phyloP scores from a whole-genome alignment of 257 asterid species.

The Jasminum sambac region DNA sequence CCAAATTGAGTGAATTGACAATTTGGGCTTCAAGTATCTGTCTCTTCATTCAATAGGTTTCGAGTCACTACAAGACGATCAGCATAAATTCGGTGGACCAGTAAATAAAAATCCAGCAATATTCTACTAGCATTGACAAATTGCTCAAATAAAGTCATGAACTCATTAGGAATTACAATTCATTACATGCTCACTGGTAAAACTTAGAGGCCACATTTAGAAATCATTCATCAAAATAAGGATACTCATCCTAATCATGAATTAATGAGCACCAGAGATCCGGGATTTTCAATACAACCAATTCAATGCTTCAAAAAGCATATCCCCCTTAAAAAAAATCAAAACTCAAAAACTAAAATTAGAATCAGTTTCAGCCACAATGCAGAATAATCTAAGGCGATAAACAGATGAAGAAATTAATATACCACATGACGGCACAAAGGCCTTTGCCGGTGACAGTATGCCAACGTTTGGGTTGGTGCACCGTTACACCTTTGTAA shows the following conservation, averaged over 20 bases:
- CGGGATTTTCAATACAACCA: background rate
- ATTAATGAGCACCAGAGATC: background rate
- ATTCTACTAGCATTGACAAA: background rate
- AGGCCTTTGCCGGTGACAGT: slow-evolving; percentile 85
- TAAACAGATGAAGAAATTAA: background rate
- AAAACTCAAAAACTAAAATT: background rate
- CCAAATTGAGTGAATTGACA: too few species aligned
- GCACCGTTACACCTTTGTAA: slow-evolving; percentile 73
- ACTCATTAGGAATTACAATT: background rate
- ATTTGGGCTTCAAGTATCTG: too few species aligned
- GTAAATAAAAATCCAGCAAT: background rate
- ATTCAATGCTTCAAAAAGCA: slow-evolving; percentile 17
- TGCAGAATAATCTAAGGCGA: slow-evolving; percentile 23
- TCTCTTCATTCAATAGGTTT: too few species aligned
- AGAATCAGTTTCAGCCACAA: slow-evolving; percentile 17
- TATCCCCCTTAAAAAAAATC: background rate
- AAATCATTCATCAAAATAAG: slow-evolving; percentile 1
- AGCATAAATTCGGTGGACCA: background rate
- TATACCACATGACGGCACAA: slow-evolving; percentile 91
- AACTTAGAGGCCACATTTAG: slow-evolving; percentile 9
- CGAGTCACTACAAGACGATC: background rate
- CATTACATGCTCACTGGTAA: background rate
- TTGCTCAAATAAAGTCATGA: background rate
- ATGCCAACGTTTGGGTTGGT: slow-evolving; percentile 93
- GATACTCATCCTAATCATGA: background rate